phyloP scores from a whole-genome alignment of 1,139 yeast genomes.

The Sugiyamaella japonica region DNA sequence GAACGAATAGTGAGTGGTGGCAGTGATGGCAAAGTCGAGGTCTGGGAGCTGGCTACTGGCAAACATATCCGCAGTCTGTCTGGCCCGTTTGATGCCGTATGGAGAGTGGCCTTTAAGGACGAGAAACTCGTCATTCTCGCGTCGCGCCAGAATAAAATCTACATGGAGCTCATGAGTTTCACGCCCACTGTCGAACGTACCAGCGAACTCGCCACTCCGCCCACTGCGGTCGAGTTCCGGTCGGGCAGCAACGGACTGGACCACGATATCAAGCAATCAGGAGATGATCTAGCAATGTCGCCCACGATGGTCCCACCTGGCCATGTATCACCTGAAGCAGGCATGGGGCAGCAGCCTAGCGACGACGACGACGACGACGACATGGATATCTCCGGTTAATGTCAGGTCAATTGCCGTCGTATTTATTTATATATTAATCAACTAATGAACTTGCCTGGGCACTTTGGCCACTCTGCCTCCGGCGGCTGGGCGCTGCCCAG shows the following conservation, averaged over 20 bases:
- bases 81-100: slow-evolving; percentile 43
- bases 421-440: slow-evolving; percentile 11
- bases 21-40: slow-evolving; percentile 81
- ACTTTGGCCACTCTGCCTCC: not conserved
- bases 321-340: slow-evolving; percentile 1
- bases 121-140: slow-evolving; percentile 46
- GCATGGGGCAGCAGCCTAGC: not conserved
- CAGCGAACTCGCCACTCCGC: slow-evolving; percentile 2
- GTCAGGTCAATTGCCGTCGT: not conserved
- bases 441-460: not conserved
- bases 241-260: not conserved
- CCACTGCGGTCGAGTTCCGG: slow-evolving; percentile 6
- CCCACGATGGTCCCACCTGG: slow-evolving; percentile 11
- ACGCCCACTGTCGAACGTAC: slow-evolving; percentile 31
- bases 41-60: slow-evolving; percentile 87
- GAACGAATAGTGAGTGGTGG: slow-evolving; percentile 87
- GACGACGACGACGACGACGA: slow-evolving; percentile 2
- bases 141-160: slow-evolving; percentile 35
- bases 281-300: slow-evolving; percentile 12
- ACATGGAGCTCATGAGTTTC: slow-evolving; percentile 44
- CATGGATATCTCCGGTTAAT: slow-evolving; percentile 10
- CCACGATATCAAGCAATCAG: not conserved
- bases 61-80: slow-evolving; percentile 46
- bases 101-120: slow-evolving; percentile 46
- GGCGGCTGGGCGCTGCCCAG: too few relatives aligned